phyloP scores from a whole-genome alignment of 352 stramenopile species.

The Phytopythium ostracodes region DNA sequence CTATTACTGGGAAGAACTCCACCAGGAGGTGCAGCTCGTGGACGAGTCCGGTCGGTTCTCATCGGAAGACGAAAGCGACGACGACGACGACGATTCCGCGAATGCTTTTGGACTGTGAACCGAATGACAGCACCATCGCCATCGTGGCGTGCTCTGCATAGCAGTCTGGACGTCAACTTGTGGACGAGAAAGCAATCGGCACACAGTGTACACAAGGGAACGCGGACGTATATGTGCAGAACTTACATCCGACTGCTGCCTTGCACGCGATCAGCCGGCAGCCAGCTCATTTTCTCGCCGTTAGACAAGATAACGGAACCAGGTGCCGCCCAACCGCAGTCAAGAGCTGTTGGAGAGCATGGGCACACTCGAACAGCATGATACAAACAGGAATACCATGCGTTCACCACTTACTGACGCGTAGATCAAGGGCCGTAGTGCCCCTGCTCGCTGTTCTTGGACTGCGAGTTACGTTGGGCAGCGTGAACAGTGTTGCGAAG shows the following conservation, averaged over 20 bases:
- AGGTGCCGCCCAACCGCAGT: not conserved
- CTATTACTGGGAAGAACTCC: constrained; percentile 64
- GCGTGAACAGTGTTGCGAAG: constrained; percentile 79
- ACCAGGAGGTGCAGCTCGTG: constrained; percentile 67
- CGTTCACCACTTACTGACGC: not conserved
- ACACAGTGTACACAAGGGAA: not conserved
- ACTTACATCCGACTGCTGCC: constrained; percentile 6
- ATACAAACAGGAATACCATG: not conserved
- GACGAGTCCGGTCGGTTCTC: constrained; percentile 70
- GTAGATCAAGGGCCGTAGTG: not conserved
- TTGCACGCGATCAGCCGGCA: not conserved
- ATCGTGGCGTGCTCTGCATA: not conserved
- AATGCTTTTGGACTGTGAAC: constrained; percentile 4
- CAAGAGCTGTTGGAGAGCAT: not conserved
- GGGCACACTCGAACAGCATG: not conserved
- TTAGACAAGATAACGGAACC: not conserved
- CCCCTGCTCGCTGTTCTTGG: not conserved
- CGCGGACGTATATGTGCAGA: not conserved
- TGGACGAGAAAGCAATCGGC: not conserved
- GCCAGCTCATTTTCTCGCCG: not conserved
- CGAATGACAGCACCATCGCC: too few relatives aligned
- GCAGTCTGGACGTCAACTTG: not conserved
- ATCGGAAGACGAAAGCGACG: constrained; percentile 49
- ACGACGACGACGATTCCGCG: constrained; percentile 10
- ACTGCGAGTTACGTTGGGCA: constrained; percentile 16